Percentiles rank a stretch among this genome's conserved stretches.
These are phyloP conservation scores for Eucalyptus sp. DNA, from an alignment of 345 rosid species.

Conservation along the genomic window DNA sequence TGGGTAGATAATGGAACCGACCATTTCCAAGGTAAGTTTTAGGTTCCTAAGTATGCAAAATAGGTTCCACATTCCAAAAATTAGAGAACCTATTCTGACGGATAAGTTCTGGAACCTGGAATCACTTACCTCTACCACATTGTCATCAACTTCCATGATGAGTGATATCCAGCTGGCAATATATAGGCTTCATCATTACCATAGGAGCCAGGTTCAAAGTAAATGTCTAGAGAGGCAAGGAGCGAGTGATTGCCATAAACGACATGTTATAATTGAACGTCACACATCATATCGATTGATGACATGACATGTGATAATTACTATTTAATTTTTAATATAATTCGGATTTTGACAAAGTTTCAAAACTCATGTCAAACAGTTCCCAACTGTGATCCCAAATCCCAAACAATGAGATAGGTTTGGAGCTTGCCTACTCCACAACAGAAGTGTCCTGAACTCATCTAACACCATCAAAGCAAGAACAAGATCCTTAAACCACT, in stretches of 20 bases:
- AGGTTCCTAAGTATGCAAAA: fast-evolving
- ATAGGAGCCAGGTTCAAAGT: not conserved
- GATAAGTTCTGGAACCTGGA: too few relatives aligned
- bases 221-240: not conserved
- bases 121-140: too few relatives aligned
- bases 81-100: fast-evolving
- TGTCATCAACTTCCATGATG: too few relatives aligned
- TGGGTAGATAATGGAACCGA: too few relatives aligned
- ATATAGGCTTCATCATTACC: not conserved
- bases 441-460: not conserved
- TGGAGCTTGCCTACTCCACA: not conserved
- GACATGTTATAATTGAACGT: not conserved
- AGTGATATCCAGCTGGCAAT: too few relatives aligned
- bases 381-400: not conserved
- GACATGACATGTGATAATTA: not conserved
- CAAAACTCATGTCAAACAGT: not conserved
- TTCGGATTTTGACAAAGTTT: not conserved
- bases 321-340: not conserved
- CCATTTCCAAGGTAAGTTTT: too few relatives aligned
- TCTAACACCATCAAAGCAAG: not conserved
- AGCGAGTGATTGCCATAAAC: not conserved
- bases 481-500: not conserved
- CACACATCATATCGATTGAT: not conserved
- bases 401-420: not conserved
- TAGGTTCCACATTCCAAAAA: too few relatives aligned